phyloP scores from a whole-genome alignment of 495 filamentous ascomycete species.

The Aspergillus egyptiacus region DNA sequence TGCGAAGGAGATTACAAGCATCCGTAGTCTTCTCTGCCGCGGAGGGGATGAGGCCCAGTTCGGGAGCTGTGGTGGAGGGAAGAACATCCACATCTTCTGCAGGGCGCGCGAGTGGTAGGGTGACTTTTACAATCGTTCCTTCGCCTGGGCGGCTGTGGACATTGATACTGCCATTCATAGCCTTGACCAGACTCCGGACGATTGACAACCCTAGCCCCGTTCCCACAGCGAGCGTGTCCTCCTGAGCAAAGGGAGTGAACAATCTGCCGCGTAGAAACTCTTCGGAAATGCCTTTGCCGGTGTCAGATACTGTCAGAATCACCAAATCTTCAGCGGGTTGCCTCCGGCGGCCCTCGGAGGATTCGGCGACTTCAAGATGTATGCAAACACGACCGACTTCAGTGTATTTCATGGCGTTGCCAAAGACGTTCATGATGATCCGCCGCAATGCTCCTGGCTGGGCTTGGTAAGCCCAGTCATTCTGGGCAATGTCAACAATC shows the following conservation, averaged over 20 bases:
- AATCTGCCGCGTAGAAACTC: conserved; percentile 65
- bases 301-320: conserved; percentile 55
- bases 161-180: conserved; percentile 48
- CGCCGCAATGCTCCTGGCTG: conserved; percentile 69
- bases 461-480: conserved; percentile 57
- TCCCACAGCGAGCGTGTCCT: conserved; percentile 55
- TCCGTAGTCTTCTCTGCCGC: conserved; percentile 17
- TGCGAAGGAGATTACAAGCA: conserved; percentile 25
- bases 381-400: conserved; percentile 59
- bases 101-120: conserved; percentile 35
- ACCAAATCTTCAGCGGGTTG: conserved; percentile 34
- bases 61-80: conserved; percentile 7
- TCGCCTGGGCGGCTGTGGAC: conserved; percentile 44
- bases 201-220: conserved; percentile 51
- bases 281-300: conserved; percentile 66
- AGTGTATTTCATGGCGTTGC: conserved; percentile 80
- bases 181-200: conserved; percentile 48
- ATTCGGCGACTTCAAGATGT: conserved; percentile 44
- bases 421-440: conserved; percentile 75
- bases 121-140: conserved; percentile 48
- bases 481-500: conserved; percentile 56
- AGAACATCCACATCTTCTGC: conserved; percentile 20
- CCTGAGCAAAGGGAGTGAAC: conserved; percentile 72
- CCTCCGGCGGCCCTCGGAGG: conserved; percentile 29
- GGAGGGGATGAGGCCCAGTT: conserved; percentile 10